Conservation (phyloP, 768 basidiomycete species). For the Hericium alpestre region DNA sequence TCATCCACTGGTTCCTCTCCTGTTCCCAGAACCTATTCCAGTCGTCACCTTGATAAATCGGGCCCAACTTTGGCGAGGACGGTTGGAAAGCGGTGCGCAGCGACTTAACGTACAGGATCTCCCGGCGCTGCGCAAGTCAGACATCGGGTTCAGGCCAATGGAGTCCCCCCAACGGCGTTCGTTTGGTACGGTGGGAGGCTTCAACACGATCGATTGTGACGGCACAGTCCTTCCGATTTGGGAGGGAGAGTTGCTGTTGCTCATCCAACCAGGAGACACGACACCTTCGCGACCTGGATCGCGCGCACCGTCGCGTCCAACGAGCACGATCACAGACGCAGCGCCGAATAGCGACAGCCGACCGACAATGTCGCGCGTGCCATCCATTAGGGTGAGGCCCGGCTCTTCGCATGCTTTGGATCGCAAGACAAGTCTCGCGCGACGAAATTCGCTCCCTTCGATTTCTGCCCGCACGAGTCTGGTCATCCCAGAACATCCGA, state of each 20-base stretch:
- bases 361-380: slow-evolving; percentile 38
- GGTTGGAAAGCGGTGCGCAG: slow-evolving; percentile 51
- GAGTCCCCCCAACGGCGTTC: slow-evolving; percentile 23
- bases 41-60: slow-evolving; percentile 60
- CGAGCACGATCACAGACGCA: slow-evolving; percentile 18
- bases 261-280: slow-evolving; percentile 44
- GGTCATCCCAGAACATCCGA: slow-evolving; percentile 49
- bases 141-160: slow-evolving; percentile 34
- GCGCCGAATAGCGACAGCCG: slow-evolving; percentile 20
- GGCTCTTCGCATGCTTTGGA: slow-evolving; percentile 58
- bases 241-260: slow-evolving; percentile 62
- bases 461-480: slow-evolving; percentile 54
- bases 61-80: slow-evolving; percentile 48
- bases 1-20: slow-evolving; percentile 47
- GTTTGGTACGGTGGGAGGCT: slow-evolving; percentile 17
- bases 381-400: slow-evolving; percentile 73
- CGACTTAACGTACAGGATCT: slow-evolving; percentile 42
- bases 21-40: slow-evolving; percentile 70
- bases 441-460: slow-evolving; percentile 71
- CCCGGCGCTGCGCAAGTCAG: slow-evolving; percentile 45
- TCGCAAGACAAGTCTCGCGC: slow-evolving; percentile 65
- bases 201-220: slow-evolving; percentile 31
- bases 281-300: slow-evolving; percentile 53
- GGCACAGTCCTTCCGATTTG: slow-evolving; percentile 67
- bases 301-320: slow-evolving; percentile 48